Percentiles rank a stretch among this genome's conserved stretches.
phyloP scores from a whole-genome alignment of 306 rosid species.

The Lablab purpureus region DNA sequence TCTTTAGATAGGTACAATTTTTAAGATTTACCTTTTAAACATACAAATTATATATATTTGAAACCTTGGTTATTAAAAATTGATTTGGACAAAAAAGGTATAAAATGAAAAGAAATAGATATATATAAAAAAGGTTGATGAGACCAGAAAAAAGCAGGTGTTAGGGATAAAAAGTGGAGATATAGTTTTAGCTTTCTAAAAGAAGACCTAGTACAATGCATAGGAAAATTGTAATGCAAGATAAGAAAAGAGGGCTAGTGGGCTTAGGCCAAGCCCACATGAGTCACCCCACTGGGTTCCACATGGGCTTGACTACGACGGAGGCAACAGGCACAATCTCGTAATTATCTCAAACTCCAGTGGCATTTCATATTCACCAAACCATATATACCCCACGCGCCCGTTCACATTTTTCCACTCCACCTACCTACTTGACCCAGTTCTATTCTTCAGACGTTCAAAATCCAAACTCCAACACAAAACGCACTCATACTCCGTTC shows the following conservation, averaged over 20 bases:
- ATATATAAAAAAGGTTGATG: not conserved
- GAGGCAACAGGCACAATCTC: slow-evolving; percentile 45
- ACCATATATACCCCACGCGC: slow-evolving; percentile 38
- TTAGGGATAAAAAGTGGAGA: slow-evolving; percentile 44
- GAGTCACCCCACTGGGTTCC: slow-evolving; percentile 18
- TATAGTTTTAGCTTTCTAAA: slow-evolving; percentile 37
- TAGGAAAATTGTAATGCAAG: slow-evolving; percentile 2
- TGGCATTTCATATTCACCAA: slow-evolving; percentile 12
- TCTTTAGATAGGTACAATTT: too few relatives aligned
- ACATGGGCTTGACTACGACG: slow-evolving; percentile 50
- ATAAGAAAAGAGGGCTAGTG: slow-evolving; percentile 27
- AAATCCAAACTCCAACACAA: not conserved
- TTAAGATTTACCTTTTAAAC: too few relatives aligned
- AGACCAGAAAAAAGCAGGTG: not conserved
- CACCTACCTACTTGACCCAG: not conserved
- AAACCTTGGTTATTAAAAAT: too few relatives aligned
- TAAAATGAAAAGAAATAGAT: not conserved
- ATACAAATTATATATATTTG: too few relatives aligned
- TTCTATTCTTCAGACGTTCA: not conserved
- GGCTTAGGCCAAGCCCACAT: slow-evolving; percentile 56
- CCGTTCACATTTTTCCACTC: not conserved
- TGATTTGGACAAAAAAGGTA: not conserved
- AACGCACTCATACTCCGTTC: not conserved
- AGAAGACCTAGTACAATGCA: slow-evolving; percentile 45
- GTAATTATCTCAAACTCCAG: slow-evolving; percentile 65